Evolutionary conservation across 1,139 yeast genomes (phyloP), one percentile per base, ranked within the genome.

Genomic region (Hansenula sp.): DNA sequence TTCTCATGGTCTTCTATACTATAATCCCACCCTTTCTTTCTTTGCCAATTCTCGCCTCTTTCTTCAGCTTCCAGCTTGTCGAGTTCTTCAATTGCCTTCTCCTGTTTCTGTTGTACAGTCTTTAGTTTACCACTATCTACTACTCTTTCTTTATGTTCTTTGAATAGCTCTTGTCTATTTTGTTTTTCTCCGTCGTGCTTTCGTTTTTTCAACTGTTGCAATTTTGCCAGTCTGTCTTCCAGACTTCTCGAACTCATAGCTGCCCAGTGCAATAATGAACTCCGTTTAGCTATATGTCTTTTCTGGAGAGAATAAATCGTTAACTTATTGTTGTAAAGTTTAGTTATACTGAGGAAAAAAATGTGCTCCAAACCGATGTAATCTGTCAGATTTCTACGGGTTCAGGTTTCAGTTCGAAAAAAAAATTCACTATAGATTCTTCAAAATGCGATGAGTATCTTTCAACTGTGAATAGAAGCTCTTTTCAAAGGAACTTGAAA

Each of bases 1-100:
- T 70, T 68, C 52, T 83, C 88, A 43, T 80, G 75, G 44, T 88
- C 87, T 45, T 79, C 82, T 3, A 85, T 74, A 0, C 88, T 75
- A 68, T 85, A 87, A 41, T 75, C 77, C 71, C 85, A 66, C 5
- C 77, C 75, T 41, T 74, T 67, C 38, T 65, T 54, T 16, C 79
- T 60, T 21, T 71, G 73, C 47, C 60, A 65, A 40, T 70, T 71
- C 24, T 66, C 69, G 0, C 72, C 75, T 3, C 54, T 61, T 15
- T 66, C 69, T 21, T 60, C 61, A 0, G 67, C 63, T 30, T 72
- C 75, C 10, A 62, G 45, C 47, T 62, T 61, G 4, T 66, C 68
- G 8, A 73, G 64, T 49, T 73, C 77, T n/a, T 65, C 55, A 39
- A 61, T 62, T 2, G 71, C 73, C 29, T 57, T 56, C 27, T 57